Evolutionary conservation across 2,329 filamentous ascomycete species (phyloP), one percentile per base, ranked within the genome.

Genomic region (Delphinella strobiligena): DNA sequence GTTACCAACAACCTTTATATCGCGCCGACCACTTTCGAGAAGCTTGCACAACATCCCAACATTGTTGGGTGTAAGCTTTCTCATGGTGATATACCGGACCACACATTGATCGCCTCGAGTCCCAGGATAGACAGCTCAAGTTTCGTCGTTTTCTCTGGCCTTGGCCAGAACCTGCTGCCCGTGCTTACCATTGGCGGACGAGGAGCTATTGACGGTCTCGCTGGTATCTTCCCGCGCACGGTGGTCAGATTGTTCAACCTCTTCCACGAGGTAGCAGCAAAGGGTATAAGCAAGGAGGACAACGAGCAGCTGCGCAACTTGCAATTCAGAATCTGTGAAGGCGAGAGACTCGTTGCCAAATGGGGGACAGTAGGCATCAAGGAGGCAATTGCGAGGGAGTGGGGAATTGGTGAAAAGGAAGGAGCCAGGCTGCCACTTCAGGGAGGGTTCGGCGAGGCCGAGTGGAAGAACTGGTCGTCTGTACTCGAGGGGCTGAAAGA

Each of bases 1-100:
- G 77, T 82, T 16, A 77, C 75, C 8, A 82, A 81, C 62, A 73
- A 75, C 49, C 63, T 81, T 50, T 67, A 68, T 49, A 66, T 81
- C 43, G 61, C 67, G 1, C 72, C 75, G 1, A 63, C 70, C 7
- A 76, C 75, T 0, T 77, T 74, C 51, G 72, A 63, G 50, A 59
- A 61, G 49, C 71, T 82, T 18, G 66, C 78, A 5, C 61, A 67
- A 40, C 77, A 81, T 53, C 67, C 72, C 19, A 81, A 81, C 51
- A 80, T 81, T 42, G 76, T 80, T 3, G 78, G 78, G 37, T 78
- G 74, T 60, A 82, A 82, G 60, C 71, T 82, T 49, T 80, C 75
- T 1, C 78, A 82, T 54, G 76, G 75, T 37, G 74, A 80, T 52
- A 67, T 80, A 34, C 78, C 75, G n/a, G 66, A 72, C 49, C 75